Evolutionary conservation across 306 rosid species (phyloP).

Genomic region (Acacia confusa): DNA sequence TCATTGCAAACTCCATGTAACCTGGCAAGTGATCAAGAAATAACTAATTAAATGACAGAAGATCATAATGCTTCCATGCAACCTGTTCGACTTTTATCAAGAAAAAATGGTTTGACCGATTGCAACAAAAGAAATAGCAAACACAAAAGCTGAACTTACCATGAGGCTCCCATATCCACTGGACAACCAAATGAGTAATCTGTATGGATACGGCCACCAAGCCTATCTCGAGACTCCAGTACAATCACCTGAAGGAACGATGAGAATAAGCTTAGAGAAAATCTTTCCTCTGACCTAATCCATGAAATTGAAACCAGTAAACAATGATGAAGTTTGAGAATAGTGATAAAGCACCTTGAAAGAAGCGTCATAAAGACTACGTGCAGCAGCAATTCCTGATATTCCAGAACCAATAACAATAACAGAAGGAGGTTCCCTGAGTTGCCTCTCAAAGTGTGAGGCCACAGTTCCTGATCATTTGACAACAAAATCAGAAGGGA

Average conservation of each 20-base stretch:
- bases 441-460: constrained; percentile 41
- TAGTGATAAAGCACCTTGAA: constrained; percentile 51
- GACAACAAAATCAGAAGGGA: background rate
- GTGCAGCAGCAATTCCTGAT: constrained; percentile 83
- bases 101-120: background rate
- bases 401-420: constrained; percentile 92
- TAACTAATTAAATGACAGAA: background rate
- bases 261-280: constrained; percentile 28
- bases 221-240: constrained; percentile 76
- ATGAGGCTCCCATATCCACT: constrained; percentile 92
- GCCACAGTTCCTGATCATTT: constrained; percentile 41
- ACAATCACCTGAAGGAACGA: constrained; percentile 55
- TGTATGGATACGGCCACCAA: constrained; percentile 88
- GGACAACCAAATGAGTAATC: constrained; percentile 84
- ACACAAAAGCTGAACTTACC: constrained; percentile 42
- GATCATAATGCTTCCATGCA: background rate
- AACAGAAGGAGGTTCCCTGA: constrained; percentile 55
- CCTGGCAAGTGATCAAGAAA: constrained; percentile 49
- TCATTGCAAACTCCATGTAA: constrained; percentile 86
- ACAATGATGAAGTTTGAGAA: background rate
- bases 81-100: constrained; percentile 1
- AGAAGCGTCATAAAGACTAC: constrained; percentile 72
- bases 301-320: background rate
- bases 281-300: background rate
- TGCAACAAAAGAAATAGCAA: background rate